Base-by-base conservation (phyloP, 495 filamentous ascomycete species). In the Lasiosphaeria miniovina region DNA sequence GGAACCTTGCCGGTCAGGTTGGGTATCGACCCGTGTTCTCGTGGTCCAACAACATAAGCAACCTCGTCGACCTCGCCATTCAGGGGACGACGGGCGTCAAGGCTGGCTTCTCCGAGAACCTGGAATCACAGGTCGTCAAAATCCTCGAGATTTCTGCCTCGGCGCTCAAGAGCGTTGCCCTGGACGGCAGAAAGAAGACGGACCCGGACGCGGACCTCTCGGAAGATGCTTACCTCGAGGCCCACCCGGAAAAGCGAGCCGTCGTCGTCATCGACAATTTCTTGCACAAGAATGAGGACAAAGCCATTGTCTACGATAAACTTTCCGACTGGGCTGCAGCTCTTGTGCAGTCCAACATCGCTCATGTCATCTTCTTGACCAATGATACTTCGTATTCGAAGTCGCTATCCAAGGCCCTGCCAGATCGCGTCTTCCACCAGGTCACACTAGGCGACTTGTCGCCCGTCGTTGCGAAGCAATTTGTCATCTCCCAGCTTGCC, bases 251-350 rank as follows among this genome's bases (percentile, higher is more conserved):
- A 69, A 80, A 75, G 43, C 74, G 92, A 11, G 87, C 94, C 0
- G 88, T 97, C 1, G 86, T 98, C 5, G 88, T 98, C 8, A 89
- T 98, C 57, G 92, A 98, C 69, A 97, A 96, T 66, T 98, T 96
- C 74, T 71, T 96, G 15, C 90, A 93, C 73, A 91, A 88, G 68
- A 84, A 81, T 64, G 77, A 88, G 34, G 88, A 90, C 31, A 81
- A 82, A 60, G 80, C 80, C 48, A 75, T 96, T 24, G 84, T 98
- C 8, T 93, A 96, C 65, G 91, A 96, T 65, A 95, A 91, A 70
- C 82, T 98, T 45, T 84, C 91, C 6, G 90, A 96, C 66, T 98
- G 92, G 90, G 91, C 93, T 3, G 91, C 95, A 4, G 80, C 84
- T 0, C 76, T 98, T n/a, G 91, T 91, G 0, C 87, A 89, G 4